These are phyloP conservation scores for Ilyonectria sp. DNA, from an alignment of 2,329 filamentous ascomycete species.

Conservation along the genomic window DNA sequence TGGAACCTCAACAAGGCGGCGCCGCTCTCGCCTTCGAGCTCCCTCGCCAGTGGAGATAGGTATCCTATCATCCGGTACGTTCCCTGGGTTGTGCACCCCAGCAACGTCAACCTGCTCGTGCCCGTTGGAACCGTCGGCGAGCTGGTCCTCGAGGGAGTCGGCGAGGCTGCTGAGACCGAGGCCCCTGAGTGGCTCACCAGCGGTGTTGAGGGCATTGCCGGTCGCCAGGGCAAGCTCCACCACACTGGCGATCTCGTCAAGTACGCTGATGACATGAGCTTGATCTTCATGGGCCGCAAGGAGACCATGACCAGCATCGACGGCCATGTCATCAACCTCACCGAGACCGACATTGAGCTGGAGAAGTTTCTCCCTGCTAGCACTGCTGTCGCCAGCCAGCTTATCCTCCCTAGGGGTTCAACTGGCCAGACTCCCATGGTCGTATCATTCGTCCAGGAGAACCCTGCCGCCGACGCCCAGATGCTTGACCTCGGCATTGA, in stretches of 20 bases:
- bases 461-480: background rate
- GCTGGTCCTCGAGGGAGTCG: conserved; percentile 55
- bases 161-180: conserved; percentile 24
- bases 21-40: conserved; percentile 35
- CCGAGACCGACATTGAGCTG: conserved; percentile 42
- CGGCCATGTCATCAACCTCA: conserved; percentile 45
- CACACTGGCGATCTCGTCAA: conserved; percentile 47
- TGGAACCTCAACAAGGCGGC: conserved; percentile 47
- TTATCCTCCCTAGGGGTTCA: conserved; percentile 39
- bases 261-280: conserved; percentile 41
- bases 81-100: conserved; percentile 50
- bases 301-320: conserved; percentile 42
- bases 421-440: conserved; percentile 42
- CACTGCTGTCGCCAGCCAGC: conserved; percentile 30
- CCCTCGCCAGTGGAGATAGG: conserved; percentile 39
- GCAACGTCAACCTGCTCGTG: conserved; percentile 44
- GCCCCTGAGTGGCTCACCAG: conserved; percentile 44
- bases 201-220: conserved; percentile 32
- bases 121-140: conserved; percentile 54
- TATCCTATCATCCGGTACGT: conserved; percentile 41
- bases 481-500: conserved; percentile 32
- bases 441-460: conserved; percentile 39
- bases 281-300: conserved; percentile 44
- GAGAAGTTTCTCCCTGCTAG: conserved; percentile 38
- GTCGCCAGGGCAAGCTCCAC: conserved; percentile 42